phyloP scores from a whole-genome alignment of 768 basidiomycete species.

The Saitozyma sp. region DNA sequence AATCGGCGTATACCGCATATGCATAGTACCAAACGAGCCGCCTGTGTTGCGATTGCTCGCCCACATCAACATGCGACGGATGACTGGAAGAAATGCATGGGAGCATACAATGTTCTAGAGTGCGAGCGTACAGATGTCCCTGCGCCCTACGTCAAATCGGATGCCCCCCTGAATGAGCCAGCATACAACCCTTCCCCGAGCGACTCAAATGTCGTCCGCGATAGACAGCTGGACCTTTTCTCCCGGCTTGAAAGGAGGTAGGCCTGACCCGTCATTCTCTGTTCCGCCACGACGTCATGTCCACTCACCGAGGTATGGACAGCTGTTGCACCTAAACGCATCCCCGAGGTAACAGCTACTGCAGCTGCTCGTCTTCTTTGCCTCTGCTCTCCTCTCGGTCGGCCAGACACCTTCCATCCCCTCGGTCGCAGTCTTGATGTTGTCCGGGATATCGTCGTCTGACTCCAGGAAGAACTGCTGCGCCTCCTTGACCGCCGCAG shows the following conservation, averaged over 20 bases:
- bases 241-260: constrained; percentile 96
- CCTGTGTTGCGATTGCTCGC: too few relatives aligned
- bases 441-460: constrained; percentile 58
- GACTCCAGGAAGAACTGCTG: constrained; percentile 56
- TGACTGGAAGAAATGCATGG: too few relatives aligned
- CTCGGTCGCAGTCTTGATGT: constrained; percentile 41
- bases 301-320: constrained; percentile 90
- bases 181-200: constrained; percentile 87
- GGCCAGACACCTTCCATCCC: constrained; percentile 52
- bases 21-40: too few relatives aligned
- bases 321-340: constrained; percentile 93
- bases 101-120: too few relatives aligned
- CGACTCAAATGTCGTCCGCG: constrained; percentile 84
- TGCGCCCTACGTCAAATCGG: too few relatives aligned
- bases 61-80: too few relatives aligned
- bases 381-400: constrained; percentile 46
- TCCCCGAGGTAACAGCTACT: constrained; percentile 97
- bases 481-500: constrained; percentile 55
- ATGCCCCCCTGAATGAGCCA: constrained; percentile 34
- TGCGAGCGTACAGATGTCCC: too few relatives aligned
- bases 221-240: constrained; percentile 94
- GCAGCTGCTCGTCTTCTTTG: constrained; percentile 77
- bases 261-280: constrained; percentile 59
- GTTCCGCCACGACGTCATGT: neutral
- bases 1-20: too few relatives aligned